phyloP scores from a whole-genome alignment of 768 basidiomycete genomes.

The Tulasnella sp. region DNA sequence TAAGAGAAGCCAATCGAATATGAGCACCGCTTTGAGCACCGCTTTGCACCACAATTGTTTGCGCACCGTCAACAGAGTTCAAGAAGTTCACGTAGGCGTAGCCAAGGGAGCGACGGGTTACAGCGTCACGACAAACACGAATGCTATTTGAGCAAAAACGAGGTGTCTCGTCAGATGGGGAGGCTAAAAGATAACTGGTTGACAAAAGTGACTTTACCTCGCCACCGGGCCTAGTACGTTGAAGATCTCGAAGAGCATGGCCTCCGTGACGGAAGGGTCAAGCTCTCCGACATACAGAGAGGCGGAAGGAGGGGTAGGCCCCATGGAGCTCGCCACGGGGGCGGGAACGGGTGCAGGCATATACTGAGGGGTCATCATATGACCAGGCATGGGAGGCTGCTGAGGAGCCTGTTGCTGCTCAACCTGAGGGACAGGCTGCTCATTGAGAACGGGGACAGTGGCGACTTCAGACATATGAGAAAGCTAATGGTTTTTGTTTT shows the following conservation, averaged over 20 bases:
- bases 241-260: constrained; percentile 99
- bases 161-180: neutral
- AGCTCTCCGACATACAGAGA: constrained; percentile 99
- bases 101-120: constrained; percentile 97
- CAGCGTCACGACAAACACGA: constrained; percentile 99
- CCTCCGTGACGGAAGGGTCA: constrained; percentile 95
- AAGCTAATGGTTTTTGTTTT: constrained; percentile 3
- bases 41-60: neutral
- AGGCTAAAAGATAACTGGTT: neutral
- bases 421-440: constrained; percentile 26
- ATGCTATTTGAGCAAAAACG: constrained; percentile 51
- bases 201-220: constrained; percentile 43
- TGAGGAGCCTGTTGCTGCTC: constrained; percentile 17
- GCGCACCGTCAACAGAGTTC: constrained; percentile 81
- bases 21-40: neutral
- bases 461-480: constrained; percentile 38
- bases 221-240: constrained; percentile 99
- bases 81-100: constrained; percentile 99
- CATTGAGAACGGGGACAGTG: constrained; percentile 32
- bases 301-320: constrained; percentile 57
- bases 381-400: constrained; percentile 5
- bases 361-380: constrained; percentile 45
- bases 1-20: constrained; percentile 24
- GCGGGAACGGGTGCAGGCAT: constrained; percentile 38
- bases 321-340: constrained; percentile 23